A percentile compares a stretch with the other conserved stretches of the same genome.
These are phyloP conservation scores for Amaranthus tricolor DNA, from an alignment of 179 eudicot genomes.

Conservation along the genomic window DNA sequence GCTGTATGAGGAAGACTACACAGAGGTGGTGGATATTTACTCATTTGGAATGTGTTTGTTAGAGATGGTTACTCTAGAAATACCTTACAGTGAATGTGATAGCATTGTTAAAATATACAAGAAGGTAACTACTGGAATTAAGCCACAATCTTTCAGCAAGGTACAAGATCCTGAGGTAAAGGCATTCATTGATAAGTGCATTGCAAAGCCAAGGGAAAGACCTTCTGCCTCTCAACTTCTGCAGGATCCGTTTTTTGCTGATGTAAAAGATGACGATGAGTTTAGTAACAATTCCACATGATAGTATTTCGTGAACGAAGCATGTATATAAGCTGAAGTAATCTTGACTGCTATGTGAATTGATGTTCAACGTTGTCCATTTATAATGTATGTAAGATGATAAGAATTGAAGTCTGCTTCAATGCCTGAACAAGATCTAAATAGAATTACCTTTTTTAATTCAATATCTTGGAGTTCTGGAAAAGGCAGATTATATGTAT, in stretches of 20 bases:
- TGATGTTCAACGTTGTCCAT: conserved; percentile 12
- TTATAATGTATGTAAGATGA: conserved; percentile 7
- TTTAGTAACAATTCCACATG: conserved; percentile 14
- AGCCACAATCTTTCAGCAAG: conserved; percentile 47
- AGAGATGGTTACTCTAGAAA: conserved; percentile 73
- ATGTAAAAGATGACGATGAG: conserved; percentile 34
- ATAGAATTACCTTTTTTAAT: too few relatives aligned
- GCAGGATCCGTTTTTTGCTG: conserved; percentile 55
- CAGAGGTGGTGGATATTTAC: conserved; percentile 67
- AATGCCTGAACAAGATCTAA: too few relatives aligned
- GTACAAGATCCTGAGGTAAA: conserved; percentile 51
- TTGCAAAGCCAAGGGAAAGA: conserved; percentile 59
- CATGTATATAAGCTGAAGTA: background rate
- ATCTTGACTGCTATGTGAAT: background rate
- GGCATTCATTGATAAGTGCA: conserved; percentile 65
- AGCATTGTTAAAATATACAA: conserved; percentile 69
- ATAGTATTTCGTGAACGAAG: background rate
- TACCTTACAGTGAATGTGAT: conserved; percentile 72
- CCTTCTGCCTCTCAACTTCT: conserved; percentile 75
- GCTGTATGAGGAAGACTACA: conserved; percentile 77
- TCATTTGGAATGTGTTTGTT: conserved; percentile 76
- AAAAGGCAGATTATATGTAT: too few relatives aligned
- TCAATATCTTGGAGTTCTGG: too few relatives aligned
- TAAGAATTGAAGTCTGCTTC: background rate
- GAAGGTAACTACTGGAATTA: conserved; percentile 63